Conservation (phyloP, 371 early-diverging fungal genomes). For the Parasitella parasitica region DNA sequence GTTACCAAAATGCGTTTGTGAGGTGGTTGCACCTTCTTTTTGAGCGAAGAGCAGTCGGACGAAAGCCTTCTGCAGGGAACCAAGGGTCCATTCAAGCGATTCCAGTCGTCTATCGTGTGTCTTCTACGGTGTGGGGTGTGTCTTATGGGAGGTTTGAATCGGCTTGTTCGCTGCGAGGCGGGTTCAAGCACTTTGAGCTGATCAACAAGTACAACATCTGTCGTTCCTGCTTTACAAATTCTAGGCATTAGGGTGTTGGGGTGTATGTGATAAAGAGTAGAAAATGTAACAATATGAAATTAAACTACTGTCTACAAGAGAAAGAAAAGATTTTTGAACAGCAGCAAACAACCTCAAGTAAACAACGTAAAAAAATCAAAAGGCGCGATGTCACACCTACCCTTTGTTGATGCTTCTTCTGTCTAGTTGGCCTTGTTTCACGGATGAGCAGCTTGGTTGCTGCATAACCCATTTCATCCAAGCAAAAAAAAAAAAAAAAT, state of each 20-base stretch:
- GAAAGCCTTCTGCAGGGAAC: conserved; percentile 14
- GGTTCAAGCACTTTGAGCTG: conserved; percentile 21
- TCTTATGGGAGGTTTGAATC: conserved; percentile 10
- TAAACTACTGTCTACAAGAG: too few relatives aligned
- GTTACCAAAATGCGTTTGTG: conserved; percentile 73
- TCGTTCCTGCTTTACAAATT: conserved; percentile 16
- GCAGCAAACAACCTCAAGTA: neutral
- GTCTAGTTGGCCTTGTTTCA: conserved; percentile 1
- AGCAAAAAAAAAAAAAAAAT: too few relatives aligned
- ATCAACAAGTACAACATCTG: conserved; percentile 15
- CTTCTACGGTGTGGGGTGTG: conserved; percentile 10
- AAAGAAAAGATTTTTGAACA: neutral
- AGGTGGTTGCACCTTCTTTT: conserved; percentile 19
- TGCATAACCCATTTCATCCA: neutral
- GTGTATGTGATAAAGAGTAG: neutral
- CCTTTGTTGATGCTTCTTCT: neutral
- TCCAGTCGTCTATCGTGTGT: conserved; percentile 26
- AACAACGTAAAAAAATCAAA: neutral
- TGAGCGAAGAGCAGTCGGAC: conserved; percentile 11
- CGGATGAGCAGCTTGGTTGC: neutral
- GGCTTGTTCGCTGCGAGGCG: neutral
- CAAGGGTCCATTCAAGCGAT: conserved; percentile 10
- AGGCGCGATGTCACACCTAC: conserved; percentile 9
- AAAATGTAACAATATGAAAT: too few relatives aligned
- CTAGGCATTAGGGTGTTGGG: conserved; percentile 9